phyloP scores from a whole-genome alignment of 805 yeast species.

The Metschnikowia similis region DNA sequence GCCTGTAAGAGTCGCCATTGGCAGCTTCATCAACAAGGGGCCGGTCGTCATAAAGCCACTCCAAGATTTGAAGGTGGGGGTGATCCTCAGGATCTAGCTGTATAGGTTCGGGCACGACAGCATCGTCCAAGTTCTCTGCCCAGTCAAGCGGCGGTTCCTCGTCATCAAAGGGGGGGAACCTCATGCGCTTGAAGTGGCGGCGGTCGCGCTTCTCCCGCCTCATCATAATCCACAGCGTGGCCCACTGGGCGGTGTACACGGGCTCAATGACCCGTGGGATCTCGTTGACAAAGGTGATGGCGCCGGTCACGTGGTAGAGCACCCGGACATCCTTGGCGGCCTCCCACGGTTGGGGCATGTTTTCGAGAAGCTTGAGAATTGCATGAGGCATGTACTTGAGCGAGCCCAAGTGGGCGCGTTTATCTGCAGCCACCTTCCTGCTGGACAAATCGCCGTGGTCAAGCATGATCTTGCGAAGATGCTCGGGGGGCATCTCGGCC shows the following conservation, averaged over 20 bases:
- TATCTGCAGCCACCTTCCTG: conserved; percentile 74
- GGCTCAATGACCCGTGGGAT: conserved; percentile 90
- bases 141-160: conserved; percentile 91
- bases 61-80: conserved; percentile 54
- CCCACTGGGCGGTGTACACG: conserved; percentile 92
- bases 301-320: conserved; percentile 86
- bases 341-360: conserved; percentile 99
- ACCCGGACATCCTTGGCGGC: conserved; percentile 78
- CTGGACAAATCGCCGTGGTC: conserved; percentile 85
- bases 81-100: conserved; percentile 57
- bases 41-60: conserved; percentile 77
- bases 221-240: conserved; percentile 89
- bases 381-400: conserved; percentile 96
- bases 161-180: conserved; percentile 95
- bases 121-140: conserved; percentile 70
- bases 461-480: conserved; percentile 74
- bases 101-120: conserved; percentile 70
- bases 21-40: conserved; percentile 60
- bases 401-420: conserved; percentile 84
- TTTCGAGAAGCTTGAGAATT: conserved; percentile 78
- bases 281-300: conserved; percentile 92
- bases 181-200: conserved; percentile 82
- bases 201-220: conserved; percentile 90
- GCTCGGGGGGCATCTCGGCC: conserved; percentile 90
- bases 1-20: conserved; percentile 73